Base-by-base conservation (phyloP, 805 yeast genomes). In the Saturnispora saitoi region DNA sequence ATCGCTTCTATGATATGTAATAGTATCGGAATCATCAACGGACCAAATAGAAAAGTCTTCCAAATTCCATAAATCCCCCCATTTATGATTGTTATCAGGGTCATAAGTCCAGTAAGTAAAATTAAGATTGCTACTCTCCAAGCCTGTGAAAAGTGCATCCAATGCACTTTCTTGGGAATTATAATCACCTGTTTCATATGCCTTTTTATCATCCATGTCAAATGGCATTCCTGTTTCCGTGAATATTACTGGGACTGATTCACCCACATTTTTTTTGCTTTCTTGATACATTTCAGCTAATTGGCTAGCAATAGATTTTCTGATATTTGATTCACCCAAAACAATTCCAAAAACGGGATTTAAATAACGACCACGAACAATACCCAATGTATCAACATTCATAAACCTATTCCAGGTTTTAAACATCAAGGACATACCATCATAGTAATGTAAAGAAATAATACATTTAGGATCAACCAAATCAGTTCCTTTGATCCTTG, bases 201-300 rank as follows among this genome's bases (percentile, higher is more conserved):
- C 85, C 43, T 67, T 70, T 60, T 85, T 86, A 50, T 78, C 72
- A 64, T 91, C 90, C 96, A 91, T 86, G 63, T 93, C 96, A 63
- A 83, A 87, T 3, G 99, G 98, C 83, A 91, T 87, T 5, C 99
- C 99, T n/a, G 91, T 89, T 64, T 91, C 99, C 1, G 95, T 78
- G 73, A 93, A 81, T 20, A 91, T 66, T 9, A 84, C 75, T 0
- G 97, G 96, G 9, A 88, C 71, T 9, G 63, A 45, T 1, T 55
- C 50, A 3, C 97, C 97, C 32, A 90, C 64, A 29, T 75, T 62
- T 4, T 72, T 72, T 5, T 67, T 61, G 4, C 88, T 79, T 60
- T 93, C 98, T 19, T 62, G 59, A 47, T 73, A 75, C 69, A 91
- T 75, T 50, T 76, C 83, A n/a, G 62, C 56, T 49, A 91, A 69